Evolutionary conservation across 495 filamentous ascomycete genomes (phyloP).

Genomic region (Oidiodendron maius): DNA sequence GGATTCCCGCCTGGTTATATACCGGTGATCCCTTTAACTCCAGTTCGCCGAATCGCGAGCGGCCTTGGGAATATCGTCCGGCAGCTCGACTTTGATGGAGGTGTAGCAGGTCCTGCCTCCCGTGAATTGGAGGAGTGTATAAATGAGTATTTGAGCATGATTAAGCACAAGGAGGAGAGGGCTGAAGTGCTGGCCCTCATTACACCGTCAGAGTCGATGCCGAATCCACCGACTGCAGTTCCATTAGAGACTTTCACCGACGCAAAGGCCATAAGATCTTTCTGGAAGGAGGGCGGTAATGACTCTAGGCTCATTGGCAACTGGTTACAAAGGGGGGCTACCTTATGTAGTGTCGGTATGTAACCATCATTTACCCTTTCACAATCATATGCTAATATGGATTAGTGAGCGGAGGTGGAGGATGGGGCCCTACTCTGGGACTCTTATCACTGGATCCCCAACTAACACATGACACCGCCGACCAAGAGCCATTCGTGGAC

Average conservation of each 20-base stretch:
- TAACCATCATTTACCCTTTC: no score
- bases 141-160: slow-evolving; percentile 45
- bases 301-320: slow-evolving; percentile 13
- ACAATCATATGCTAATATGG: slow-evolving; percentile 5
- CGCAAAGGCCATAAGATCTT: neutral
- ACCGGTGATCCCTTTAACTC: slow-evolving; percentile 59
- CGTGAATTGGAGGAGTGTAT: slow-evolving; percentile 66
- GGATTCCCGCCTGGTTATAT: slow-evolving; percentile 20
- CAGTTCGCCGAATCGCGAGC: slow-evolving; percentile 53
- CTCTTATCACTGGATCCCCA: slow-evolving; percentile 79
- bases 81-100: slow-evolving; percentile 46
- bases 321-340: slow-evolving; percentile 5
- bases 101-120: slow-evolving; percentile 57
- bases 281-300: neutral
- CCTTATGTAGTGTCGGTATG: slow-evolving; percentile 54
- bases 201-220: slow-evolving; percentile 27
- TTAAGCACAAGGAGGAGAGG: slow-evolving; percentile 27
- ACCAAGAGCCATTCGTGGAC: slow-evolving; percentile 4
- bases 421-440: slow-evolving; percentile 83
- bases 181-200: slow-evolving; percentile 77
- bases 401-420: slow-evolving; percentile 80
- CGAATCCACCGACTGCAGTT: neutral
- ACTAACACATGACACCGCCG: slow-evolving; percentile 18
- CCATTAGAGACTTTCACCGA: neutral
- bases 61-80: slow-evolving; percentile 82